Percentiles rank a stretch among this genome's conserved stretches.
These are phyloP conservation scores for Trichosporon sp. DNA, from an alignment of 1,284 basidiomycete species.

Conservation along the genomic window DNA sequence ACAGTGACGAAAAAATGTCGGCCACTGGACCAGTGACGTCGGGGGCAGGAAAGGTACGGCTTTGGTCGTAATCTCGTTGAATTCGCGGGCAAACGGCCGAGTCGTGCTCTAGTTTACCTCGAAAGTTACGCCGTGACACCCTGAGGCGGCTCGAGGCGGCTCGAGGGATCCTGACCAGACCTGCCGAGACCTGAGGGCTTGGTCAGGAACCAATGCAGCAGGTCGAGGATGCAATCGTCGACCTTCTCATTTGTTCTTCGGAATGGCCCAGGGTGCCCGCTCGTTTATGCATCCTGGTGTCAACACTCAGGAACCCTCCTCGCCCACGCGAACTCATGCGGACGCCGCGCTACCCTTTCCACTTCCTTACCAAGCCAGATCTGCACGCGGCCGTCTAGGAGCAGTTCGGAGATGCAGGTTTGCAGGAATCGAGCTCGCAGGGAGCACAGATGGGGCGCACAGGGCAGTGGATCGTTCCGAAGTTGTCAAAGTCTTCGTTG, in stretches of 20 bases:
- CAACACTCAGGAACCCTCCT: not conserved
- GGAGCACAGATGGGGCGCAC: not conserved
- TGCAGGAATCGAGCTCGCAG: not conserved
- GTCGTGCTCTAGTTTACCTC: not conserved
- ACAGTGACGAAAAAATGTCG: not conserved
- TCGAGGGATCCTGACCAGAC: no score
- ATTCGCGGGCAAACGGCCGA: slow-evolving; percentile 7
- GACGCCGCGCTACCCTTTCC: not conserved
- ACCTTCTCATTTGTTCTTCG: not conserved
- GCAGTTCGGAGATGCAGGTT: no score
- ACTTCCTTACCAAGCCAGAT: no score
- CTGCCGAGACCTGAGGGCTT: not conserved
- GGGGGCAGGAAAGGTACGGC: not conserved
- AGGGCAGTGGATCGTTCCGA: not conserved
- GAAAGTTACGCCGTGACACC: not conserved
- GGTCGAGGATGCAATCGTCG: not conserved
- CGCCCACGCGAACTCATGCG: not conserved
- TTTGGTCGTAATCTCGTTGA: not conserved
- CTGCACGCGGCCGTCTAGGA: no score
- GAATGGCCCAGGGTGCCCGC: not conserved
- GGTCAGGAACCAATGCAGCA: not conserved
- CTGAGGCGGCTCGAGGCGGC: not conserved
- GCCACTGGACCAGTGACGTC: not conserved
- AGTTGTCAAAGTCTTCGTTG: not conserved
- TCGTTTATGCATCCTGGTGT: not conserved